Conservation (phyloP, 73 alveolate species). For the Uronychia setigera region DNA sequence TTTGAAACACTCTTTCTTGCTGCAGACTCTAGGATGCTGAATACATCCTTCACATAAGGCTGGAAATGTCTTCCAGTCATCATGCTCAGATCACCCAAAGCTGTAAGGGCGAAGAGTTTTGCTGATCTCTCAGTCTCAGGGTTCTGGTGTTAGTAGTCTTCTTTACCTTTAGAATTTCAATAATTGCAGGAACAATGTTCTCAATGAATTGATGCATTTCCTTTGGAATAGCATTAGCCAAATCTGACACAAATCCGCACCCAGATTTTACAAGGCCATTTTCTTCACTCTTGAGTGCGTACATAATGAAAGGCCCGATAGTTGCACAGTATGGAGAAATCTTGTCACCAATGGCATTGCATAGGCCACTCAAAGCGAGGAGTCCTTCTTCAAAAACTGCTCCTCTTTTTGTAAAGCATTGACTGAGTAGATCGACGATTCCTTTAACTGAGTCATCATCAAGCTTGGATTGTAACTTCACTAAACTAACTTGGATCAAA, state of each 20-base stretch:
- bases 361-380: slow-evolving; percentile 49
- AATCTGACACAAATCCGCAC: slow-evolving; percentile 63
- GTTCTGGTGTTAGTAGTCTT: not conserved
- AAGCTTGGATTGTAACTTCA: slow-evolving; percentile 30
- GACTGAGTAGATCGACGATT: slow-evolving; percentile 31
- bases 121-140: slow-evolving; percentile 30
- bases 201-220: slow-evolving; percentile 9
- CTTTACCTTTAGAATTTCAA: slow-evolving; percentile 6
- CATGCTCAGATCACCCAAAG: slow-evolving; percentile 56
- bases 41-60: slow-evolving; percentile 20
- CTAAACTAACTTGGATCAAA: slow-evolving; percentile 36
- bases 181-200: slow-evolving; percentile 49
- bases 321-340: slow-evolving; percentile 11
- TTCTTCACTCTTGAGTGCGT: slow-evolving; percentile 43
- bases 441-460: slow-evolving; percentile 27
- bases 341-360: slow-evolving; percentile 32
- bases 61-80: slow-evolving; percentile 24
- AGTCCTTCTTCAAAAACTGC: slow-evolving; percentile 62
- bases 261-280: slow-evolving; percentile 47
- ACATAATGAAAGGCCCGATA: slow-evolving; percentile 52
- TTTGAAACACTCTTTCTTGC: slow-evolving; percentile 19
- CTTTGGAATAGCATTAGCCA: slow-evolving; percentile 45
- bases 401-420: slow-evolving; percentile 29
- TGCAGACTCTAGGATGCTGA: slow-evolving; percentile 40
- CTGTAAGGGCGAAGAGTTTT: slow-evolving; percentile 47